Percentiles rank a stretch among this genome's conserved stretches.
phyloP scores from a whole-genome alignment of 169 alveolate genomes.

The Cryptosporidium parvum region DNA sequence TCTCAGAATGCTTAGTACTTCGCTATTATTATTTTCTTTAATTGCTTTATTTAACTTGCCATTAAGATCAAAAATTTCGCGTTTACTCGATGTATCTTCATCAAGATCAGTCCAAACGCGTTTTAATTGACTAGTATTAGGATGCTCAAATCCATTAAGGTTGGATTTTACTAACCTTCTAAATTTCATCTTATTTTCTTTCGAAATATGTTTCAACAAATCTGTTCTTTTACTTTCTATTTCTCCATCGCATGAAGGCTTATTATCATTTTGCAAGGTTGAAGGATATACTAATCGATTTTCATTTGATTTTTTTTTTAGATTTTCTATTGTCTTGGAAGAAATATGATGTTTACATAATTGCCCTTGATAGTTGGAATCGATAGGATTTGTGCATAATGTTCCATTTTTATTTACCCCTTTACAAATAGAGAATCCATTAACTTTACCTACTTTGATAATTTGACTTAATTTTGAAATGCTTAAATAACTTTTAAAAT shows the following conservation, averaged over 20 bases:
- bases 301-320: not conserved
- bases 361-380: not conserved
- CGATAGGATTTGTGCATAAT: conserved; percentile 44
- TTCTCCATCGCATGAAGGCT: not conserved
- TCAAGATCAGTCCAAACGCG: not conserved
- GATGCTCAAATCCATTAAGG: not conserved
- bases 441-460: conserved; percentile 45
- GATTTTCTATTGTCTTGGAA: not conserved
- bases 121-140: not conserved
- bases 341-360: conserved; percentile 37
- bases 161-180: not conserved
- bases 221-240: not conserved
- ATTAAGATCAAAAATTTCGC: conserved; percentile 9
- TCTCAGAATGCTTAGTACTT: conserved; percentile 31
- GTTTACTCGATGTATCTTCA: not conserved
- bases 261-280: not conserved
- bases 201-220: not conserved
- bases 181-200: not conserved
- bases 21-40: conserved; percentile 28
- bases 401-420: conserved; percentile 43
- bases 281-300: not conserved
- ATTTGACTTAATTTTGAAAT: conserved; percentile 27
- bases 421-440: conserved; percentile 49
- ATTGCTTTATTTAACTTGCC: conserved; percentile 10
- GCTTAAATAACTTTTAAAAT: not conserved